phyloP scores from a whole-genome alignment of 129 eudicot genomes.

The Artemisia argyi region DNA sequence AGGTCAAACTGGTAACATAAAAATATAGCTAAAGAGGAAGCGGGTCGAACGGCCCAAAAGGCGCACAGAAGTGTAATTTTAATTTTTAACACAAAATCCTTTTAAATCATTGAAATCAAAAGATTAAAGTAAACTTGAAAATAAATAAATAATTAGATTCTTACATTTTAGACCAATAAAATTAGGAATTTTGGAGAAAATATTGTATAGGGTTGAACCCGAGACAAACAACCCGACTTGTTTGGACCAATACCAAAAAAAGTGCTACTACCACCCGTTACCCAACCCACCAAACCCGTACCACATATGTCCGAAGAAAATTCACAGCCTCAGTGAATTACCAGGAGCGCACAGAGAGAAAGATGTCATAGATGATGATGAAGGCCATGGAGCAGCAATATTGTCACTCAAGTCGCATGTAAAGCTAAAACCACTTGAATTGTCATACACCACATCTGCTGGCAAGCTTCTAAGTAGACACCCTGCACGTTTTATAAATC shows the following conservation, averaged over 20 bases:
- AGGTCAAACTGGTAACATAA: too few species aligned
- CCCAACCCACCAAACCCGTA: not conserved
- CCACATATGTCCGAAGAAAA: not conserved
- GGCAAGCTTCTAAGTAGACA: constrained; percentile 91
- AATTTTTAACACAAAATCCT: too few species aligned
- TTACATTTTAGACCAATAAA: not conserved
- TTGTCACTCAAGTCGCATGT: constrained; percentile 90
- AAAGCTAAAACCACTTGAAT: constrained; percentile 79
- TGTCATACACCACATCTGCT: constrained; percentile 80
- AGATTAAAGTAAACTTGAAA: not conserved
- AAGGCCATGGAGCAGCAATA: constrained; percentile 99
- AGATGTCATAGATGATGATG: constrained; percentile 74
- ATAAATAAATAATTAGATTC: too few species aligned
- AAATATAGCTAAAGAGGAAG: too few species aligned
- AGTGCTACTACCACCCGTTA: not conserved
- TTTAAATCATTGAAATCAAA: not conserved
- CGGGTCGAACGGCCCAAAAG: too few species aligned
- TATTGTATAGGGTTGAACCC: too few species aligned
- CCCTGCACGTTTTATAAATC: constrained; percentile 43
- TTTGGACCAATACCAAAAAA: not conserved
- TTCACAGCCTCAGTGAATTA: constrained; percentile 28
- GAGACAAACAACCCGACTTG: not conserved
- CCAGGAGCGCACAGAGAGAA: constrained; percentile 96
- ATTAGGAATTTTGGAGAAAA: too few species aligned
- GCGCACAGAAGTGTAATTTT: too few species aligned